These are phyloP conservation scores for Cyclotella kingstonii DNA, from an alignment of 108 stramenopile genomes.

Conservation along the genomic window DNA sequence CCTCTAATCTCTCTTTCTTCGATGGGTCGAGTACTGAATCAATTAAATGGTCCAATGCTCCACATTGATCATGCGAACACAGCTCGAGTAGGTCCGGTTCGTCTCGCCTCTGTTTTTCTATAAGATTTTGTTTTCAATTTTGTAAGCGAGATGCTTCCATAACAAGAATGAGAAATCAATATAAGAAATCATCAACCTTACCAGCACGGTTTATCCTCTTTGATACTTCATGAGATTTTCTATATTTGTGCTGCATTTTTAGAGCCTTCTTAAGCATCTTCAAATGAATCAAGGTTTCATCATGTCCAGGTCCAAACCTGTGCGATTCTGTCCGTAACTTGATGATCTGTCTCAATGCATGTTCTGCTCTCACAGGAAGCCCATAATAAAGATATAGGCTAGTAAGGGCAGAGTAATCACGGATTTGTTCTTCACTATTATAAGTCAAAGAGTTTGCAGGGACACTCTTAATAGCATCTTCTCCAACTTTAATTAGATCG, in stretches of 20 bases:
- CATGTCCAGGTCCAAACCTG: slow-evolving; percentile 28
- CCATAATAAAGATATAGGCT: slow-evolving; percentile 25
- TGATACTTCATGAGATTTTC: slow-evolving; percentile 11
- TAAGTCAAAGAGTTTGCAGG: slow-evolving; percentile 11
- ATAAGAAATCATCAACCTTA: neutral
- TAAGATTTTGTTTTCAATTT: too few relatives aligned
- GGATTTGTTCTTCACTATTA: slow-evolving; percentile 21
- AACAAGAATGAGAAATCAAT: neutral
- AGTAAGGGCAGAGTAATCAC: slow-evolving; percentile 35
- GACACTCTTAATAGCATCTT: slow-evolving; percentile 8
- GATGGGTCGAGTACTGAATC: slow-evolving; percentile 35
- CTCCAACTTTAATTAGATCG: slow-evolving; percentile 25
- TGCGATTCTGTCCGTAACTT: slow-evolving; percentile 27
- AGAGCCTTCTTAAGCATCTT: slow-evolving; percentile 19
- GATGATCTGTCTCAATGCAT: slow-evolving; percentile 22
- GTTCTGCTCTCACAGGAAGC: slow-evolving; percentile 20
- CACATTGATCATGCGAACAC: slow-evolving; percentile 24
- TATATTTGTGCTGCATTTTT: slow-evolving; percentile 36
- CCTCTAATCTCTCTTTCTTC: slow-evolving; percentile 16
- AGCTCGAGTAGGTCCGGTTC: slow-evolving; percentile 9
- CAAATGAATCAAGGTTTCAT: slow-evolving; percentile 28
- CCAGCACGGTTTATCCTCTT: slow-evolving; percentile 11
- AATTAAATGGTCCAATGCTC: slow-evolving; percentile 17
- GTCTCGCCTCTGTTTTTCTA: slow-evolving; percentile 3
- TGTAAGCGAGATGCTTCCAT: neutral